These are phyloP conservation scores for Falciphora oryzae DNA, from an alignment of 2,329 filamentous ascomycete species.

Conservation along the genomic window DNA sequence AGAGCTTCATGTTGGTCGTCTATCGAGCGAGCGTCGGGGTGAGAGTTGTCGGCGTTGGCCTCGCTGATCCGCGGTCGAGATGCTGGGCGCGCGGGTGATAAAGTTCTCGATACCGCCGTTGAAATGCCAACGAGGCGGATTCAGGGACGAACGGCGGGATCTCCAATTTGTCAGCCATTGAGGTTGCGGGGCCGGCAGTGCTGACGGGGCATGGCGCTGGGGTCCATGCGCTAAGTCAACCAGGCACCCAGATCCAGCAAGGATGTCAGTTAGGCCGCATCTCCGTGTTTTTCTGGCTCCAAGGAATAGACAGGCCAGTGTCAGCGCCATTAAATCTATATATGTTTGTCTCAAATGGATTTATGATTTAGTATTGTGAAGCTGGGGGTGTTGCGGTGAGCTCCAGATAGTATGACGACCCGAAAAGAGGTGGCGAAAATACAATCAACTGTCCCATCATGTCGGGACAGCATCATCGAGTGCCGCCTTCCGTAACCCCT, in stretches of 20 bases:
- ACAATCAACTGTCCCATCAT: neutral
- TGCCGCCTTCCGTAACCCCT: neutral
- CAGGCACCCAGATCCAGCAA: neutral
- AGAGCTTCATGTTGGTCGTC: constrained; percentile 44
- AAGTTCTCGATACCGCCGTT: neutral
- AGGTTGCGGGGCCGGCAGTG: neutral
- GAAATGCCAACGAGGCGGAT: neutral
- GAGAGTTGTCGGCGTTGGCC: neutral
- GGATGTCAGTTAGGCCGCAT: no score
- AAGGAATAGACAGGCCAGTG: no score
- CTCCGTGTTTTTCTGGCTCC: no score
- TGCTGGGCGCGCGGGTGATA: neutral
- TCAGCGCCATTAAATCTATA: no score
- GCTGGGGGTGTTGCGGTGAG: no score
- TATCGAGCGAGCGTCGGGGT: neutral
- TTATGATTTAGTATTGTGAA: no score
- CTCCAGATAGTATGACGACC: no score
- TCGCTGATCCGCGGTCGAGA: no score
- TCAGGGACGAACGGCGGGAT: neutral
- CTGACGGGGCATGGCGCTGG: no score
- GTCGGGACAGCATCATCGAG: no score
- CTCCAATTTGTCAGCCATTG: neutral
- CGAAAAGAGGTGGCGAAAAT: neutral
- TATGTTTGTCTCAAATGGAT: no score
- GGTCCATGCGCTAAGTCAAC: neutral